phyloP scores from a whole-genome alignment of 2,329 filamentous ascomycete genomes.

The Aspergillus pseudoglaucus region DNA sequence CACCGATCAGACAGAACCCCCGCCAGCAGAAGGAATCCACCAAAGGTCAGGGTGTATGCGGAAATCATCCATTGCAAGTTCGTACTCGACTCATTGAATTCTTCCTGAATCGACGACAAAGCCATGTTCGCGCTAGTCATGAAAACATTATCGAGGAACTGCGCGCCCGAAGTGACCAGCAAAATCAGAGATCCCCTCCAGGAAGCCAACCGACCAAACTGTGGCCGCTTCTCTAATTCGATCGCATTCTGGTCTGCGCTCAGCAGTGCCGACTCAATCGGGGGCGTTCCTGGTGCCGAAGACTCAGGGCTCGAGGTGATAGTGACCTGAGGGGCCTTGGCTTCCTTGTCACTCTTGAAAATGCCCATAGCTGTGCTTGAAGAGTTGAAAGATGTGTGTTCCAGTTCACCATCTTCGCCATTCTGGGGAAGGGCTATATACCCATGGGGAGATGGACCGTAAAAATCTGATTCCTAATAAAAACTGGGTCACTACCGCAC shows the following conservation, averaged over 20 bases:
- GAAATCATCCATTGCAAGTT: slow-evolving; percentile 39
- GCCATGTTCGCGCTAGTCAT: slow-evolving; percentile 40
- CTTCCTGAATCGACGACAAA: slow-evolving; percentile 35
- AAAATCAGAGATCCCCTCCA: slow-evolving; percentile 36
- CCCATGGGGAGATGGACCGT: background rate
- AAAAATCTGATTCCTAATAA: background rate
- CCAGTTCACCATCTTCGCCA: background rate
- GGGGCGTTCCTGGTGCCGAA: background rate
- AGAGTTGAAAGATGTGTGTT: background rate
- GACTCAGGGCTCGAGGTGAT: background rate
- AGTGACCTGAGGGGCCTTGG: background rate
- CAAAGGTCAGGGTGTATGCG: slow-evolving; percentile 37
- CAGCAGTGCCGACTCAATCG: background rate
- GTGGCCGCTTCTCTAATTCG: slow-evolving; percentile 8
- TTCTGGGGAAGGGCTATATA: background rate
- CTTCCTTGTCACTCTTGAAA: background rate
- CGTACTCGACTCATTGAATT: slow-evolving; percentile 27
- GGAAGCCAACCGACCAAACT: slow-evolving; percentile 30
- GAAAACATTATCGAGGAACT: slow-evolving; percentile 41
- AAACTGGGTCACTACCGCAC: background rate
- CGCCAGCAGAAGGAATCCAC: slow-evolving; percentile 28
- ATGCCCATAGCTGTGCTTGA: background rate
- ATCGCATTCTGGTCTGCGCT: background rate
- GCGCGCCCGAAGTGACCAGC: slow-evolving; percentile 38
- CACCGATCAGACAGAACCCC: slow-evolving; percentile 31